Conservation (phyloP, 2,329 filamentous ascomycete genomes). For the Apiospora saccharicola region DNA sequence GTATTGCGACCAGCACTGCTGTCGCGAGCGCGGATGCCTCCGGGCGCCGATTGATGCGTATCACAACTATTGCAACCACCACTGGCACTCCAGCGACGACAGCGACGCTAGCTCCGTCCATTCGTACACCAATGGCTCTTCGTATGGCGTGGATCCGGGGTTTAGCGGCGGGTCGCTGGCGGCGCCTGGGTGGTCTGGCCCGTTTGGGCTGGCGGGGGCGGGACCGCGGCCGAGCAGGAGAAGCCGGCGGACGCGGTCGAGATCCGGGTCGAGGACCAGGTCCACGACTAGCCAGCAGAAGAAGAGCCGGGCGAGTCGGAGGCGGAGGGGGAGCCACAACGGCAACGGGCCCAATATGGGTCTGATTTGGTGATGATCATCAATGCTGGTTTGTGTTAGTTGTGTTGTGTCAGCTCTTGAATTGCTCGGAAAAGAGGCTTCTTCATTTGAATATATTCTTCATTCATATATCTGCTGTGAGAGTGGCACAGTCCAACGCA, state of each 20-base stretch:
- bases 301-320: not conserved
- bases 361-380: not conserved
- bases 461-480: not conserved
- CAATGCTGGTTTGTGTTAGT: not conserved
- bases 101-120: not conserved
- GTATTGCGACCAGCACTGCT: constrained; percentile 2
- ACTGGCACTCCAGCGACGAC: not conserved
- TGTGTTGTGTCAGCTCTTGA: not conserved
- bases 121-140: not conserved
- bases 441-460: not conserved
- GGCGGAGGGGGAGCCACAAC: not conserved
- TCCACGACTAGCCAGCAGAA: not conserved
- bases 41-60: not conserved
- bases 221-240: not conserved
- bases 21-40: not conserved
- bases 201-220: not conserved
- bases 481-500: not conserved
- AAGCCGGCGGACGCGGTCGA: not conserved
- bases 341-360: not conserved
- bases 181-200: not conserved
- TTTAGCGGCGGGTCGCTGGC: not conserved
- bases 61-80: not conserved
- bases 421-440: not conserved
- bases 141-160: not conserved
- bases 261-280: not conserved